Base-by-base conservation (phyloP, 177 flowering plant species). In the Vitis hybrid region DNA sequence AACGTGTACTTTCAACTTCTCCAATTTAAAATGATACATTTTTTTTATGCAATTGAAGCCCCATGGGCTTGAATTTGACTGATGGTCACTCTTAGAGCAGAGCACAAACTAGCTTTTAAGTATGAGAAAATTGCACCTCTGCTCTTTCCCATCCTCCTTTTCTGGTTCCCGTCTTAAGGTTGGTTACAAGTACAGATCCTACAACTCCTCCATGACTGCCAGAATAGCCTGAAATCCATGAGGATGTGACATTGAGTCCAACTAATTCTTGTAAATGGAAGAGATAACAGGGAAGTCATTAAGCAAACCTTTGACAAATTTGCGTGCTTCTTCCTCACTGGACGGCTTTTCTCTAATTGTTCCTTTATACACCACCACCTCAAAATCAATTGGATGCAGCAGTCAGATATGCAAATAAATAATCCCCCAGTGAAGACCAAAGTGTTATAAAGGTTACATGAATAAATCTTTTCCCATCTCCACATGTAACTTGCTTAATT, bases 331-430 rank as follows among this genome's bases (percentile, higher is more conserved):
- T 73, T 86, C 95, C 82, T 88, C 84, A 78, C 84, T 86, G 49
- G 86, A 81, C 61, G 97, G 97, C 70, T 92, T 94, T 77, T 94
- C 98, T 76, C 97, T 86, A 58, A 93, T 83, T 70, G 65, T 64
- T 66, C 98, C 98, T 74, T 83, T 82, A 78, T 89, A 82, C 70
- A 91, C 97, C 80, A 92, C 98, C 83, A 92, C 97, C 98, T 94
- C 81, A 81, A 84, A 73, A 80, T 56, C 75, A 78, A 81, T 71
- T 29, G 39, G 65, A 69, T 66, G 65, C 62, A 74, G 51, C 60
- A 74, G 73, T 73, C 74, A 78, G 82, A 66, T 18, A 69, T 20
- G 62, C 62, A 62, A 55, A 45, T 52, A 55, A 55, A 13, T 3
- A 61, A 68, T 55, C 12, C 10, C 56, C 45, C 45, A 39, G 45